Percentiles rank a stretch among this genome's conserved stretches.
Conservation (phyloP, 1,139 yeast species). For the Maudiozyma humilis region DNA sequence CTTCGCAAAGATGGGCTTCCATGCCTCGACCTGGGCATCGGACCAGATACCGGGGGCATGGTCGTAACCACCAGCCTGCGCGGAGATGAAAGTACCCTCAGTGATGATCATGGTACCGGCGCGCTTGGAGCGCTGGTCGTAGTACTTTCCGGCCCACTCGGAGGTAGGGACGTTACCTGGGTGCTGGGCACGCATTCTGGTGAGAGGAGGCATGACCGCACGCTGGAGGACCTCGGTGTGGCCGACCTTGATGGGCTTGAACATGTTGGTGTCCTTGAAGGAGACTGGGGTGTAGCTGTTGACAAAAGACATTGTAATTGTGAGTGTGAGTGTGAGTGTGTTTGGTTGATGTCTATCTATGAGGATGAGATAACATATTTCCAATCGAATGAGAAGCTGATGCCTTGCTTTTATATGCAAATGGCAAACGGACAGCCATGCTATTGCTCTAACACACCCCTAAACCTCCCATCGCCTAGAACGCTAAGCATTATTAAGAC, state of each 20-base stretch:
- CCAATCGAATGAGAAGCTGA: background rate
- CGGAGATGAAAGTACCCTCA: conserved; percentile 20
- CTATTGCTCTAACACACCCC: too few species aligned
- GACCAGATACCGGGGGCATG: conserved; percentile 6
- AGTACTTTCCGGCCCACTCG: conserved; percentile 27
- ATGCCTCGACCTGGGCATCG: conserved; percentile 30
- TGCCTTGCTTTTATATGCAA: background rate
- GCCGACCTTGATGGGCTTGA: conserved; percentile 43
- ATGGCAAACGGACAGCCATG: background rate
- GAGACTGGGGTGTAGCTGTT: conserved; percentile 19
- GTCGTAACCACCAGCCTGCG: conserved; percentile 5
- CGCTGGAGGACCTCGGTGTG: conserved; percentile 33
- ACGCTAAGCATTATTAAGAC: too few species aligned
- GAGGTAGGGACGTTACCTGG: conserved; percentile 22
- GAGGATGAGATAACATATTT: background rate
- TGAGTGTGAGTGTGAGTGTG: background rate
- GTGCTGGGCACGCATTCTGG: conserved; percentile 39
- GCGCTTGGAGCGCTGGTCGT: conserved; percentile 28
- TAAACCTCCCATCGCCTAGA: too few species aligned
- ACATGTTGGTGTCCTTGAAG: conserved; percentile 34
- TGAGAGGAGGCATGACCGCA: conserved; percentile 43
- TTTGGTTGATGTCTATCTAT: background rate
- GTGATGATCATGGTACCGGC: conserved; percentile 33
- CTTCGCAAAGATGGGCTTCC: conserved; percentile 41
- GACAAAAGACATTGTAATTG: conserved; percentile 16